These are phyloP conservation scores for Xylariaceae sp. DNA, from an alignment of 2,329 filamentous ascomycete genomes.

Conservation along the genomic window DNA sequence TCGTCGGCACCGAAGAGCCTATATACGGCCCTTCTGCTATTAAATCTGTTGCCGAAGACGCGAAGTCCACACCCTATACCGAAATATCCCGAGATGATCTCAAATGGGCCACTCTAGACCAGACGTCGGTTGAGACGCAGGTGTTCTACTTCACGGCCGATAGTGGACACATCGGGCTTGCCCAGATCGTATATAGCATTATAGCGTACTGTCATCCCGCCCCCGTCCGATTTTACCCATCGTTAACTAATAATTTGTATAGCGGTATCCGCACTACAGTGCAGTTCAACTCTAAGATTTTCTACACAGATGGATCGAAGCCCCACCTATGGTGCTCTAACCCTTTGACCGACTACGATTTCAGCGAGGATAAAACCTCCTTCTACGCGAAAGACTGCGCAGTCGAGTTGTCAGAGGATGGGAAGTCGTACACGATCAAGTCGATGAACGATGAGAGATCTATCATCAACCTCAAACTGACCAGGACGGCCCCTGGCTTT, in stretches of 20 bases:
- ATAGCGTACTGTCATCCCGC: conserved; percentile 62
- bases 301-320: conserved; percentile 66
- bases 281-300: conserved; percentile 94
- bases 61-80: conserved; percentile 71
- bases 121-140: conserved; percentile 89
- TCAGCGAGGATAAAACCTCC: conserved; percentile 74
- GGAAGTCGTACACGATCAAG: conserved; percentile 79
- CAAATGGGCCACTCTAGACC: conserved; percentile 75
- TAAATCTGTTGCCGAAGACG: conserved; percentile 76
- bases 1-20: conserved; percentile 93
- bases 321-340: conserved; percentile 80
- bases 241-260: conserved; percentile 22
- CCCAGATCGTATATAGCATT: conserved; percentile 96
- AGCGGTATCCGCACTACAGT: conserved; percentile 85
- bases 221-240: conserved; percentile 7
- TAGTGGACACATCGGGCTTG: conserved; percentile 67
- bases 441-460: conserved; percentile 75
- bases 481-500: conserved; percentile 71
- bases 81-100: conserved; percentile 72
- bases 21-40: conserved; percentile 89
- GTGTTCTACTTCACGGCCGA: conserved; percentile 87
- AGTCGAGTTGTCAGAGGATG: conserved; percentile 79
- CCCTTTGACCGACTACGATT: conserved; percentile 69
- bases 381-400: conserved; percentile 86
- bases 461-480: conserved; percentile 81